Evolutionary conservation across 345 rosid species (phyloP), one percentile per base, ranked within the genome.

Genomic region (Theobroma cacao): DNA sequence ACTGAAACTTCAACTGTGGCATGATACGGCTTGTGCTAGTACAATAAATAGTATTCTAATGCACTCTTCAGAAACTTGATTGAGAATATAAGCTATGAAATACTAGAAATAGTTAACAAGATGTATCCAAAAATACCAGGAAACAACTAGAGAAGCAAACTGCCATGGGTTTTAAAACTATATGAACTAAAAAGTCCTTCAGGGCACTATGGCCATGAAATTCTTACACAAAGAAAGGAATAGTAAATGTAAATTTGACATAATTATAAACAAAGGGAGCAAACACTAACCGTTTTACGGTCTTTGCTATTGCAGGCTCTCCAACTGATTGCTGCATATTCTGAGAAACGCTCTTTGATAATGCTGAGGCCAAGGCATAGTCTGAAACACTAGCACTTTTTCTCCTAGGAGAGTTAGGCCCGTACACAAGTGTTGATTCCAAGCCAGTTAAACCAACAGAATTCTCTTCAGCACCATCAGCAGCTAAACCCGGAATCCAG

Each of bases 371-470:
- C 40, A 90, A 81, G 78, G 89, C 85, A 79, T 78, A 88, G 65
- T 81, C 88, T 10, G 93, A 82, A 78, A 89, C 80, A 77, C 83
- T 81, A 7, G 85, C 67, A 70, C 80, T 83, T 79, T 64, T 93
- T 65, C 78, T 84, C 78, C 97, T 84, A 30, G 97, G 97, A 15
- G 97, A 93, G 81, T 88, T 91, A 28, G 97, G 97, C 82, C 97
- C 95, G 69, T 93, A 93, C 0, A 87, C 69, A 79, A 87, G 91
- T 77, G 88, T 85, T 28, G 92, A 86, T 77, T 91, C 90, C 87
- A 91, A 77, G 69, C 79, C 86, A 6, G 84, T 79, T 75, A 22
- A 31, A 20, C 47, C 78, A 47, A 66, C 82, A 43, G 61, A 72
- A 80, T 85, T 76, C 5, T 83, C 86, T 41, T 68, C 89, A 77